These are phyloP conservation scores for Aspergillus hiratsukae DNA, from an alignment of 2,329 filamentous ascomycete genomes.

Conservation along the genomic window DNA sequence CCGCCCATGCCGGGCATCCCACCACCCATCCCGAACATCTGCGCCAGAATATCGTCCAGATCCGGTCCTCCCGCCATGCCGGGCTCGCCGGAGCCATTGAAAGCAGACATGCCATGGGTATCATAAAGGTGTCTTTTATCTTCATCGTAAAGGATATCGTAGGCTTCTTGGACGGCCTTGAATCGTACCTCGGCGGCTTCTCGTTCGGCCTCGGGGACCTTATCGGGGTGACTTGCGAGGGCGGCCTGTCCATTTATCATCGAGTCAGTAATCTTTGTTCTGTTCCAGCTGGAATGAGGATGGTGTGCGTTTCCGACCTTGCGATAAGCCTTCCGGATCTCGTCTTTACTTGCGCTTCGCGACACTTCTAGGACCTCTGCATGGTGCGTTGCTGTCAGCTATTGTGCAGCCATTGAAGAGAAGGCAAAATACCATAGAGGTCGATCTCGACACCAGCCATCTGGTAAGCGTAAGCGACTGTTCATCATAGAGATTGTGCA, in stretches of 20 bases:
- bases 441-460: slow-evolving; percentile 45
- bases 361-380: slow-evolving; percentile 75
- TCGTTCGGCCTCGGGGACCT: slow-evolving; percentile 81
- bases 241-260: slow-evolving; percentile 59
- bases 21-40: slow-evolving; percentile 66
- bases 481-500: slow-evolving; percentile 13
- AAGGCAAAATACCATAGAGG: slow-evolving; percentile 54
- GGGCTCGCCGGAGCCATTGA: slow-evolving; percentile 69
- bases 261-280: neutral
- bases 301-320: slow-evolving; percentile 56
- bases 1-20: slow-evolving; percentile 53
- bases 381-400: slow-evolving; percentile 8
- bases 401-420: neutral
- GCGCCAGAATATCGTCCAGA: slow-evolving; percentile 84
- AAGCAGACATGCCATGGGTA: slow-evolving; percentile 90
- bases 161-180: slow-evolving; percentile 88
- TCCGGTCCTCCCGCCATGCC: slow-evolving; percentile 62
- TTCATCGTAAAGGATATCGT: slow-evolving; percentile 96
- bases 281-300: neutral
- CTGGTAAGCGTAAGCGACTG: slow-evolving; percentile 11
- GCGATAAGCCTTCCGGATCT: slow-evolving; percentile 94
- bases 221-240: slow-evolving; percentile 87
- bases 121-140: slow-evolving; percentile 91
- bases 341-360: slow-evolving; percentile 65
- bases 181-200: slow-evolving; percentile 85